phyloP scores from a whole-genome alignment of 1,139 yeast species.

The Yamadazyma blattariae region DNA sequence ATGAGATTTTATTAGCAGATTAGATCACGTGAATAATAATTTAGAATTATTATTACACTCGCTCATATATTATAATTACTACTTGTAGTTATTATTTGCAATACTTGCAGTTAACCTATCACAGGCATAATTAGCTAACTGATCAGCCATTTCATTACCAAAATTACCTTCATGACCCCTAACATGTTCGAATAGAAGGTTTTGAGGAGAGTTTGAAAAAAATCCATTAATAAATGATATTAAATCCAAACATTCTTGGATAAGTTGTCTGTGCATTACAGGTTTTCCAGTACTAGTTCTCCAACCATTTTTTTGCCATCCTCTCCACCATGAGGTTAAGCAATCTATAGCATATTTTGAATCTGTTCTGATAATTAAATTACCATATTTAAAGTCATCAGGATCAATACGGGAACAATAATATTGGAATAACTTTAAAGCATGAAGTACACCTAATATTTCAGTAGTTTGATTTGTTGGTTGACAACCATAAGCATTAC shows the following conservation, averaged over 20 bases:
- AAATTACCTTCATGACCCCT: conserved; percentile 65
- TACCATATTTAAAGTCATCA: conserved; percentile 6
- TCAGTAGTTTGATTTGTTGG: conserved; percentile 87
- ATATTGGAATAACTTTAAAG: conserved; percentile 41
- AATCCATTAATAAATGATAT: conserved; percentile 14
- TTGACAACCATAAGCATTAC: conserved; percentile 29
- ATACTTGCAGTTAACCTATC: no score
- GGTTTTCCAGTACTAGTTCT: conserved; percentile 36
- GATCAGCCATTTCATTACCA: conserved; percentile 81
- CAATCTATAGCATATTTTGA: conserved; percentile 53
- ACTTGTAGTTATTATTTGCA: no score
- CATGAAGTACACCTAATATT: conserved; percentile 60
- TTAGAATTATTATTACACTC: no score
- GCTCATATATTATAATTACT: no score
- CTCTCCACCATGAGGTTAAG: conserved; percentile 47
- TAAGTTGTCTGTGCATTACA: conserved; percentile 53
- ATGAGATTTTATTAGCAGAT: no score
- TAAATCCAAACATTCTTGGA: conserved; percentile 27
- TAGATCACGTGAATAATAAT: no score
- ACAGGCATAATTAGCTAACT: conserved; percentile 68
- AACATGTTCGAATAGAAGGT: conserved; percentile 56
- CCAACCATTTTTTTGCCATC: conserved; percentile 59
- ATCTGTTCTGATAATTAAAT: conserved; percentile 46
- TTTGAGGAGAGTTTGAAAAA: no score
- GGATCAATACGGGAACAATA: no score